These are phyloP conservation scores for Pichia kluyveri DNA, from an alignment of 805 yeast genomes.

Conservation along the genomic window DNA sequence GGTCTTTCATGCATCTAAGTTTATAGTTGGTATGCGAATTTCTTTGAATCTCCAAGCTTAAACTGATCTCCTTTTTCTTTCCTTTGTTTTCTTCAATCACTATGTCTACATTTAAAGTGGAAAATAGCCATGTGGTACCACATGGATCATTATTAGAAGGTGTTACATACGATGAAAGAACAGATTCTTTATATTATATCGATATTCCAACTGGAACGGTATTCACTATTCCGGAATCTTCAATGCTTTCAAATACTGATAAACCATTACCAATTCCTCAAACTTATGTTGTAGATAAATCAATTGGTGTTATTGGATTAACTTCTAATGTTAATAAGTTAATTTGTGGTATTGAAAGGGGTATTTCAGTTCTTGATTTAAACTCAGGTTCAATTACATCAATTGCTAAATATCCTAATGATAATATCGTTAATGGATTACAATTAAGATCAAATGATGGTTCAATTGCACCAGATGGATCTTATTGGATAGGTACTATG, in stretches of 20 bases:
- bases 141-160: conserved; percentile 55
- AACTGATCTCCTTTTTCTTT: background rate
- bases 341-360: conserved; percentile 54
- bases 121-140: conserved; percentile 19
- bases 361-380: conserved; percentile 51
- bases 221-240: conserved; percentile 8
- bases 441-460: conserved; percentile 75
- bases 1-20: no score
- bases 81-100: background rate
- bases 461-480: conserved; percentile 64
- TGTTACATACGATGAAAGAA: conserved; percentile 48
- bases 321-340: conserved; percentile 46
- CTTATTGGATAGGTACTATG: conserved; percentile 78
- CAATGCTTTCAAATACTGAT: background rate
- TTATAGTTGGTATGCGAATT: no score
- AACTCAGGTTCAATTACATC: conserved; percentile 28
- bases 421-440: conserved; percentile 19
- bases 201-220: conserved; percentile 35
- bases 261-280: conserved; percentile 25
- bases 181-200: conserved; percentile 43
- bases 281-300: conserved; percentile 25
- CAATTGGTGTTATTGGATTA: conserved; percentile 67
- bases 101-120: background rate
- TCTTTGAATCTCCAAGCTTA: no score
- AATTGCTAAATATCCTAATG: conserved; percentile 31